A percentile compares a stretch with the other conserved stretches of the same genome.
phyloP scores from a whole-genome alignment of 495 filamentous ascomycete species.

The Pyrenopolyporus hunteri region DNA sequence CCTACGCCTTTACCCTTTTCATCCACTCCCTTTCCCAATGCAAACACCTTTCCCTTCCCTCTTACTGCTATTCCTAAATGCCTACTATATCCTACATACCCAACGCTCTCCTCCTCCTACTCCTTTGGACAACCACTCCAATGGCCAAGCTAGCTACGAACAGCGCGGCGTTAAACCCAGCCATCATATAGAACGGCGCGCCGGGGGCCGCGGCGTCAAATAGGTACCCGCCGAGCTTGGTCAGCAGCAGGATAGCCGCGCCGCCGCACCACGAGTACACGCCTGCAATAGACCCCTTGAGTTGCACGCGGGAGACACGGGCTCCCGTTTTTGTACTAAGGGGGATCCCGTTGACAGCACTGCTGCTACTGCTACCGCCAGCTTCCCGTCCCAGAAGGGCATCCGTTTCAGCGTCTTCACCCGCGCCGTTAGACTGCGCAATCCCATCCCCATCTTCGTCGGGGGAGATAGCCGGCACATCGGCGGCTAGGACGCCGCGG shows the following conservation, averaged over 20 bases:
- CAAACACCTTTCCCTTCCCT: not conserved
- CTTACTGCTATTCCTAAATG: not conserved
- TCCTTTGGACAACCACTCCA: slow-evolving; percentile 33
- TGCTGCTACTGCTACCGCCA: not conserved
- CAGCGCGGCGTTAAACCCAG: slow-evolving; percentile 78
- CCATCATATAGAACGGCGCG: slow-evolving; percentile 92
- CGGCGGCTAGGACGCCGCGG: slow-evolving; percentile 71
- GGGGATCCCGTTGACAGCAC: not conserved
- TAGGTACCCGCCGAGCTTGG: slow-evolving; percentile 86
- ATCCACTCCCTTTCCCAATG: no score
- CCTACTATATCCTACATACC: not conserved
- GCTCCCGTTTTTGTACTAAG: slow-evolving; percentile 25
- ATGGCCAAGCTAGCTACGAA: slow-evolving; percentile 62
- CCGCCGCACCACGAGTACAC: slow-evolving; percentile 91
- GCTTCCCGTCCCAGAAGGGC: slow-evolving; percentile 41
- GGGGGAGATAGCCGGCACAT: slow-evolving; percentile 40
- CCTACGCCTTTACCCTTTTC: no score
- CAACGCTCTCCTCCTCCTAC: slow-evolving; percentile 1
- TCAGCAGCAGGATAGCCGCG: slow-evolving; percentile 87
- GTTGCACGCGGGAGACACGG: slow-evolving; percentile 54
- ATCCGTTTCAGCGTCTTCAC: slow-evolving; percentile 15
- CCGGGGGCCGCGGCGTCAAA: slow-evolving; percentile 74
- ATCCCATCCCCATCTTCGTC: slow-evolving; percentile 41
- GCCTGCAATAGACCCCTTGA: slow-evolving; percentile 93
- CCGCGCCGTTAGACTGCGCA: not conserved